A percentile compares a stretch with the other conserved stretches of the same genome.
Conservation (phyloP, 75 land plant genomes). For the Adiantum capillusveneris region DNA sequence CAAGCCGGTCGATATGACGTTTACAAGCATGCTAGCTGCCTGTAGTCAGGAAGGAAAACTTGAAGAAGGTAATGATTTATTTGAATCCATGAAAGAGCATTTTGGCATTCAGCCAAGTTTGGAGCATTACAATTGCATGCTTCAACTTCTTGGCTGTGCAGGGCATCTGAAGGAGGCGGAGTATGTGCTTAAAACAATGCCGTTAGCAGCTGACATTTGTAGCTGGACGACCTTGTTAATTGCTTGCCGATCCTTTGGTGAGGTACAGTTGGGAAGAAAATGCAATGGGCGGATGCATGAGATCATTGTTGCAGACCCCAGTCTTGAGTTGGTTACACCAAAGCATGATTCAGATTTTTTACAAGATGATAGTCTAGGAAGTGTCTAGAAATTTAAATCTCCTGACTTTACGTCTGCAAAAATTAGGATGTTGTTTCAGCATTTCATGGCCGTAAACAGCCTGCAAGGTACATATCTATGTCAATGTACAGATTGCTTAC, state of each 20-base stretch:
- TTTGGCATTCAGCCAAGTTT: slow-evolving; percentile 13
- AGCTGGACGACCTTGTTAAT: slow-evolving; percentile 23
- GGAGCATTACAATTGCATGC: slow-evolving; percentile 26
- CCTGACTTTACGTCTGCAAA: too few relatives aligned
- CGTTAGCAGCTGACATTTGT: slow-evolving; percentile 9
- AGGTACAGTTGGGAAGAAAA: too few relatives aligned
- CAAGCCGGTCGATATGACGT: slow-evolving; percentile 13
- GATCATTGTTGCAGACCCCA: too few relatives aligned
- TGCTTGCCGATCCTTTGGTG: slow-evolving; percentile 18
- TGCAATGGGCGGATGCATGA: too few relatives aligned
- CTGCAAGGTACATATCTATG: too few relatives aligned
- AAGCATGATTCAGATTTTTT: too few relatives aligned
- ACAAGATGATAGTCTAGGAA: too few relatives aligned
- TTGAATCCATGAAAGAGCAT: slow-evolving; percentile 8
- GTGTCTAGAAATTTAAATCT: too few relatives aligned
- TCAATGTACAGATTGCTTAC: too few relatives aligned
- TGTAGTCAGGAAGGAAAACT: slow-evolving; percentile 25
- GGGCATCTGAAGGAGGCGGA: slow-evolving; percentile 26
- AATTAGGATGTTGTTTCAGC: too few relatives aligned
- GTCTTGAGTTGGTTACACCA: too few relatives aligned
- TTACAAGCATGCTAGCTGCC: slow-evolving; percentile 20
- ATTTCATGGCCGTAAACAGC: too few relatives aligned
- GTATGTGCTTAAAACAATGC: slow-evolving; percentile 16
- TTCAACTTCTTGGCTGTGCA: slow-evolving; percentile 22
- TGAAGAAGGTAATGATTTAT: slow-evolving; percentile 10